Base-by-base conservation (phyloP, 176 grass and related monocot species). In the Zoysia japonica region DNA sequence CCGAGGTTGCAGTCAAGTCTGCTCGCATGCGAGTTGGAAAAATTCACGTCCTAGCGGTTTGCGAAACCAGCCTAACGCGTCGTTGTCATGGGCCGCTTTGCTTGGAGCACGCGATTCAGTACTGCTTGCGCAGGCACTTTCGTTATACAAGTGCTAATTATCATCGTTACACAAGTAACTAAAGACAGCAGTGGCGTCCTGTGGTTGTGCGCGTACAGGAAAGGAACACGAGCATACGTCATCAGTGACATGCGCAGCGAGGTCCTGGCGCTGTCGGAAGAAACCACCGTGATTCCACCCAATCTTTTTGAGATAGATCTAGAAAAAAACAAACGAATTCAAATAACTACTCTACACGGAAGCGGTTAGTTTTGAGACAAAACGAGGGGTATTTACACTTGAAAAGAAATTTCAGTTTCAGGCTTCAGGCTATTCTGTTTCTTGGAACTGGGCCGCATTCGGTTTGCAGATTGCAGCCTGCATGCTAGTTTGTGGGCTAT, bases 1-100 rank as follows among this genome's bases (percentile, higher is more conserved):
- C 74, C 65, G n/a, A 71, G 57, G 70, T 59, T 59, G 65, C 72
- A 67, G 82, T 85, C 78, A 77, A 47, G 66, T 81, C 82, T 7
- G 49, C 56, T 80, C 28, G 28, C 28, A 63, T 55, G 40, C 57
- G 65, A 66, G 87, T 71, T 84, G 77, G 82, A 47, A 48, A 80
- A 48, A 2, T 36, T 61, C 1, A 61, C 10, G 57, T 61, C 59
- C 17, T 57, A 57, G 16, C 9, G 19, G 4, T 61, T 59, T 67
- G 65, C 8, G 43, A 82, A 77, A 45, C 82, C 81, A 80, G 52
- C 64, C 61, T 49, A 78, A 89, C 46, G 39, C 11, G 54, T 82
- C 52, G 53, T n/a, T 82, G 45, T 77, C 73, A 47, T 6, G 60
- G 44, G 41, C 11, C 74, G 11, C 47, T 48, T 65, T 38, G 47